Evolutionary conservation across 2,329 filamentous ascomycete genomes (phyloP), one percentile per base, ranked within the genome.

Genomic region (Cladophialophora psammophila): DNA sequence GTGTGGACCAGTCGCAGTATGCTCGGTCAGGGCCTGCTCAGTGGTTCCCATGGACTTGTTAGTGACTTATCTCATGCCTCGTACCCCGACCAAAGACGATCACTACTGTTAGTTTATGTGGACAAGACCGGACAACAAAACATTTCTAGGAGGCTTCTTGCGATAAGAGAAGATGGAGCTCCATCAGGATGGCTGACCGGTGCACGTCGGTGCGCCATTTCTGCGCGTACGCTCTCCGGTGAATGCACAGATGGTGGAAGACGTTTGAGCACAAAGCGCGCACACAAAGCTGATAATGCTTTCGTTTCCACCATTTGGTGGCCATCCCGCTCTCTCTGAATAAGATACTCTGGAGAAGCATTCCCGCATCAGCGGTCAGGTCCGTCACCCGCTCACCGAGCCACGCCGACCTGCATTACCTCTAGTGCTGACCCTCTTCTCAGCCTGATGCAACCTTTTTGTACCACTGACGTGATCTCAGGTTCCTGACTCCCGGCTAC

Each of bases 391-490:
- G 40, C 40, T 13, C 40, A 42, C 13, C 40, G 40, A n/a, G 40
- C 40, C 40, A 42, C 15, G 40, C 40, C 40, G 40, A n/a, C 40
- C 40, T 56, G n/a, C 54, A 35, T 32, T 20, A n/a, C 54, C 35
- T 36, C 54, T 56, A 56, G 54, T 56, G 54, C 54, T 56, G 54
- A 56, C 54, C 32, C 54, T 56, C 34, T 38, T 36, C 54, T 36
- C 54, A 36, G n/a, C 40, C 40, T 42, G 40, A 42, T 42, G 40
- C 40, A 42, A 42, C 15, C 40, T 42, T 42, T 42, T 42, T 18
- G 18, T 42, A 5, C 40, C 40, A 56, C 54, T 56, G 54, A 56
- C 34, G n/a, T 56, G 26, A 36, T 56, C 54, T 35, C 31, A n/a
- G 12, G 32, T 13, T 42, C 40, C 13, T 42, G 15, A 42, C 4